These are phyloP conservation scores for sorghum (Sorghum bicolor) DNA, from an alignment of 176 grass and related monocot genomes.

Conservation along the genomic window DNA sequence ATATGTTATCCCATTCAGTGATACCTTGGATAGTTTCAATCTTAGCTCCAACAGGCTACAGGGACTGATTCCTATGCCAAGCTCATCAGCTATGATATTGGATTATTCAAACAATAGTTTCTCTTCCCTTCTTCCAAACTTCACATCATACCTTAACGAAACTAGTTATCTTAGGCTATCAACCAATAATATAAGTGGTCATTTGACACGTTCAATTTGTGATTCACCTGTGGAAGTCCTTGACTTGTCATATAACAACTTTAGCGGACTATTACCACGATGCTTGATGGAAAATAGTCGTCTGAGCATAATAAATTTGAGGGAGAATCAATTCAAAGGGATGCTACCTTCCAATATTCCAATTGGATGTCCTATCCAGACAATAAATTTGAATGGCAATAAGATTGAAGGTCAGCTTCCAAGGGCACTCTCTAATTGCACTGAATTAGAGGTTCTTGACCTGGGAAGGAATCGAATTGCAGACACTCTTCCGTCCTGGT, in stretches of 20 bases:
- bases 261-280: not conserved
- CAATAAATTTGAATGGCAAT: conserved; percentile 12
- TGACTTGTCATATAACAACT: not conserved
- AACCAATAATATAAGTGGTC: conserved; percentile 2
- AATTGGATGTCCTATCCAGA: not conserved
- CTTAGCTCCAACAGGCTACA: conserved; percentile 28
- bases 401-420: conserved; percentile 29
- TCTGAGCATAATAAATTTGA: conserved; percentile 16
- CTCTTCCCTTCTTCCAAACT: conserved; percentile 14
- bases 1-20: not conserved
- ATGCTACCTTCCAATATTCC: not conserved
- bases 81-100: not conserved
- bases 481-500: conserved; percentile 39
- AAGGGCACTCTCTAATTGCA: conserved; percentile 6
- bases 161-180: conserved; percentile 2
- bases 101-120: conserved; percentile 13
- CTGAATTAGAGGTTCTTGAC: conserved; percentile 8
- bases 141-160: not conserved
- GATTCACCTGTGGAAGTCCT: not conserved
- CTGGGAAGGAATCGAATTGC: conserved; percentile 22
- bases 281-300: not conserved
- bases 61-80: not conserved
- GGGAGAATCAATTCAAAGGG: conserved; percentile 19
- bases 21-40: fast-evolving
- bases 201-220: conserved; percentile 27